Base-by-base conservation (phyloP, 2,329 filamentous ascomycete genomes). In the Arthrobotrys megalospora region DNA sequence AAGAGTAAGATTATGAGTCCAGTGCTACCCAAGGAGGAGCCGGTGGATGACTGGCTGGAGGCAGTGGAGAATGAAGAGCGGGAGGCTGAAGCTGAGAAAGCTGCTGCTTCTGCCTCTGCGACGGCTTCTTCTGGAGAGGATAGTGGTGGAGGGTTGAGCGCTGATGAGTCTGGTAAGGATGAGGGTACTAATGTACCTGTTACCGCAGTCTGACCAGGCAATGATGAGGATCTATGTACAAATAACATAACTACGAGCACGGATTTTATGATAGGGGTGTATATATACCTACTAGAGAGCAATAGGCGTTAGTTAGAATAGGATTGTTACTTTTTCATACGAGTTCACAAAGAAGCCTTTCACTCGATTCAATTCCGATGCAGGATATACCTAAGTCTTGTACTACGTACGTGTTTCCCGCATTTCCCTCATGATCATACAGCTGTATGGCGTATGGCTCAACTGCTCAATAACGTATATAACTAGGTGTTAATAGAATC, bases 31-130 rank as follows among this genome's bases (percentile, higher is more conserved):
- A 60, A 70, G 11, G 72, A 76, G 14, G 72, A 76, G 50, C 72
- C 72, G 6, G 72, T 76, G 8, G 72, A 76, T 45, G 72, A 76
- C 52, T 76, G 72, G 72, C 32, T 76, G 14, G 72, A 76, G 32
- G 72, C 72, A 1, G 48, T 76, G 32, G 70, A 75, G 62, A 67
- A 67, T 34, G 70, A 75, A 28, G 70, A 75, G 21, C 32, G 70
- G 19, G 72, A 76, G 19, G 72, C 55, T 24, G 55, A 58, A 16
- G 64, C 53, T 12, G 65, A 67, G 43, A 66, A 43, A 21, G 58
- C 45, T 34, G 71, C 71, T 21, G 63, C 67, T 28, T 64, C 68
- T 21, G 72, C 53, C 0, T 55, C 52, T 43, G 53, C 53, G 8
- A 55, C 63, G 21, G 64, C 64, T 32, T 76, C 71, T 12, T 64